Conservation (phyloP, 164 flowering plant species). For the Umbilicus rupestris region DNA sequence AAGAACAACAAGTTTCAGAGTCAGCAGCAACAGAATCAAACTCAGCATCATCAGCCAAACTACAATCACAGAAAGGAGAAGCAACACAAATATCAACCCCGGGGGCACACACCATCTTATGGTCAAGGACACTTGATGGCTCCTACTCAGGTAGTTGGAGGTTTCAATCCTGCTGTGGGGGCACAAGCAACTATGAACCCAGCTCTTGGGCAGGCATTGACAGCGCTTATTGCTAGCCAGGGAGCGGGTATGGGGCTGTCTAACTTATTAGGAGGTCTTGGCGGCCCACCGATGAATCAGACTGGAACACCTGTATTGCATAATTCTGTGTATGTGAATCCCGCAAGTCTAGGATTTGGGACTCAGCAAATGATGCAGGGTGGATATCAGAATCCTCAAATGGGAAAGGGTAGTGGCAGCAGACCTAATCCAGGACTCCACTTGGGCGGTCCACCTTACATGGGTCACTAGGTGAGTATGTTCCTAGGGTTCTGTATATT, state of each 20-base stretch:
- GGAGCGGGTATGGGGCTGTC: slow-evolving; percentile 62
- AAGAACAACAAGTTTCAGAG: slow-evolving; percentile 13
- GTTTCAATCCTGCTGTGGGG: slow-evolving; percentile 34
- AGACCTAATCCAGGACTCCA: slow-evolving; percentile 20
- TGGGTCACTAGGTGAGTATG: slow-evolving; percentile 35
- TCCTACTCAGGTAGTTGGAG: slow-evolving; percentile 28
- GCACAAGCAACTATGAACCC: slow-evolving; percentile 40
- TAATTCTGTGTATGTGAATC: slow-evolving; percentile 31
- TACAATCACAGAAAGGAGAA: slow-evolving; percentile 24
- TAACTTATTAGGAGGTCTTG: slow-evolving; percentile 47
- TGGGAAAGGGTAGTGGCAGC: slow-evolving; percentile 22
- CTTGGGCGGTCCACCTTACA: slow-evolving; percentile 21
- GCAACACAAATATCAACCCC: slow-evolving; percentile 16
- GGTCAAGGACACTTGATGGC: slow-evolving; percentile 53
- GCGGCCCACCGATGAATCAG: slow-evolving; percentile 32
- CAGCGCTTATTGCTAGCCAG: slow-evolving; percentile 53
- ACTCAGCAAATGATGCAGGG: slow-evolving; percentile 41
- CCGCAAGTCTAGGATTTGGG: slow-evolving; percentile 33
- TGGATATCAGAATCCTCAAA: slow-evolving; percentile 29
- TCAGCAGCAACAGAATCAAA: slow-evolving; percentile 18
- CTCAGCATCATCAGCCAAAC: slow-evolving; percentile 12
- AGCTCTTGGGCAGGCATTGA: slow-evolving; percentile 62
- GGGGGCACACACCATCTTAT: slow-evolving; percentile 11
- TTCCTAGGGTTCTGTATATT: neutral
- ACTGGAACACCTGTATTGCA: slow-evolving; percentile 23